Conservation (phyloP, 805 yeast species). For the Saturnispora galanensis region DNA sequence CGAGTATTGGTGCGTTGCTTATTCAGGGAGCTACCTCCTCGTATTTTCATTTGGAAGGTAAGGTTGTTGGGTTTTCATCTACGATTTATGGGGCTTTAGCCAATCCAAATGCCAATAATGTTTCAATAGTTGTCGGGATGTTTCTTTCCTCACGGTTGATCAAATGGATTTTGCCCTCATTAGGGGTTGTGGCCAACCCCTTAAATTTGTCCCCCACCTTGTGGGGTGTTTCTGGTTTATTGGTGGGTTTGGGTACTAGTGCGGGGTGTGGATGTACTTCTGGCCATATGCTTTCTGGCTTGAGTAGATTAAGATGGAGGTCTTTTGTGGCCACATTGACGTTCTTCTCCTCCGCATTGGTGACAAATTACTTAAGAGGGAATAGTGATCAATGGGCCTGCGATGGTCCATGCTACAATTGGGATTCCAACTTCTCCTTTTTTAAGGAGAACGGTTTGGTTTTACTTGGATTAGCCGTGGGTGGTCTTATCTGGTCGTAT, state of each 20-base stretch:
- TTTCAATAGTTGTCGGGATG: constrained; percentile 30
- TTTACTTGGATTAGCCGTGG: constrained; percentile 10
- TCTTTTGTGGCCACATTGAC: constrained; percentile 35
- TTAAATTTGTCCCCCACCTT: background rate
- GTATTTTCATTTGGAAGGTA: constrained; percentile 31
- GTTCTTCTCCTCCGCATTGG: constrained; percentile 30
- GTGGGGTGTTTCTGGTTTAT: constrained; percentile 27
- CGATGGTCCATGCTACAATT: constrained; percentile 14
- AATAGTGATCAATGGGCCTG: background rate
- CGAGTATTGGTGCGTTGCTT: constrained; percentile 37
- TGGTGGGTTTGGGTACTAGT: constrained; percentile 40
- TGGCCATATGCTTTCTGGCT: constrained; percentile 44
- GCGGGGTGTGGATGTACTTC: constrained; percentile 45
- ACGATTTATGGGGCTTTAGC: constrained; percentile 25
- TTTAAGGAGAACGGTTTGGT: constrained; percentile 12
- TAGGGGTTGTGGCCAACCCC: constrained; percentile 10
- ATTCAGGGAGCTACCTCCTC: constrained; percentile 38
- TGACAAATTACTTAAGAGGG: constrained; percentile 10
- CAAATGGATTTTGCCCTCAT: constrained; percentile 20
- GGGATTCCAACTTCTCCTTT: constrained; percentile 14
- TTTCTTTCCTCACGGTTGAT: constrained; percentile 22
- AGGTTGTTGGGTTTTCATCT: constrained; percentile 39
- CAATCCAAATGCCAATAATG: constrained; percentile 19
- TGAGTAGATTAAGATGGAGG: constrained; percentile 36
- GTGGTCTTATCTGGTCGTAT: constrained; percentile 16